Evolutionary conservation across 768 basidiomycete genomes (phyloP).

Genomic region (Cytidiella melzeri): DNA sequence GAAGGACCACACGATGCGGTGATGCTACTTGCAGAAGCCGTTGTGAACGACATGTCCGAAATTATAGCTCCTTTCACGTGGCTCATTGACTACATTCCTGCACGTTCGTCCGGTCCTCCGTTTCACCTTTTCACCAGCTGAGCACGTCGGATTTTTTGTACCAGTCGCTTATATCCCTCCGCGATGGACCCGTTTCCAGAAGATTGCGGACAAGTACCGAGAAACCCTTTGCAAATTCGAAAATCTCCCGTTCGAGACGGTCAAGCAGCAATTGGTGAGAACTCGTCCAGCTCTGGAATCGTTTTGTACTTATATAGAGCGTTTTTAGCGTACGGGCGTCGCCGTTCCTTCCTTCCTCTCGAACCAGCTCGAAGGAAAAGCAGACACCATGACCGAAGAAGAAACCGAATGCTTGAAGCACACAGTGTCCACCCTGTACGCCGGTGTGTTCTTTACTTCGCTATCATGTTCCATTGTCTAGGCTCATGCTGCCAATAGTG

Average conservation of each 20-base stretch:
- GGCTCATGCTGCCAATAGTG: background rate
- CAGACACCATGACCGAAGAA: background rate
- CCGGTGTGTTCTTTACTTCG: background rate
- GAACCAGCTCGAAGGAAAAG: constrained; percentile 10
- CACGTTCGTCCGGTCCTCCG: constrained; percentile 19
- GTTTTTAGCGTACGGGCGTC: constrained; percentile 13
- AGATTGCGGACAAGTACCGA: constrained; percentile 25
- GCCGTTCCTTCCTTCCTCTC: constrained; percentile 18
- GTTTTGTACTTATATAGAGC: too few relatives aligned
- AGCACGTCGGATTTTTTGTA: background rate
- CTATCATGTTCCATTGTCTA: too few relatives aligned
- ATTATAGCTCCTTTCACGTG: constrained; percentile 28
- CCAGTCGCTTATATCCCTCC: constrained; percentile 23
- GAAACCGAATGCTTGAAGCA: constrained; percentile 7
- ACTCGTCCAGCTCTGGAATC: background rate
- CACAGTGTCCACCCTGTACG: constrained; percentile 12
- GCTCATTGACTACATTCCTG: constrained; percentile 27
- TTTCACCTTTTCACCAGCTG: background rate
- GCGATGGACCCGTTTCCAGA: constrained; percentile 35
- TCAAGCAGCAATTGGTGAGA: constrained; percentile 28
- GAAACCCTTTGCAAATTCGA: constrained; percentile 12
- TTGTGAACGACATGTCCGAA: constrained; percentile 17
- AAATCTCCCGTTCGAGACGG: constrained; percentile 25
- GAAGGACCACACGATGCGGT: constrained; percentile 11
- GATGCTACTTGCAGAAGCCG: constrained; percentile 17